Evolutionary conservation across 371 early-diverging fungal genomes (phyloP), one percentile per base, ranked within the genome.

Genomic region (Thermomucor indicae-seudaticae): DNA sequence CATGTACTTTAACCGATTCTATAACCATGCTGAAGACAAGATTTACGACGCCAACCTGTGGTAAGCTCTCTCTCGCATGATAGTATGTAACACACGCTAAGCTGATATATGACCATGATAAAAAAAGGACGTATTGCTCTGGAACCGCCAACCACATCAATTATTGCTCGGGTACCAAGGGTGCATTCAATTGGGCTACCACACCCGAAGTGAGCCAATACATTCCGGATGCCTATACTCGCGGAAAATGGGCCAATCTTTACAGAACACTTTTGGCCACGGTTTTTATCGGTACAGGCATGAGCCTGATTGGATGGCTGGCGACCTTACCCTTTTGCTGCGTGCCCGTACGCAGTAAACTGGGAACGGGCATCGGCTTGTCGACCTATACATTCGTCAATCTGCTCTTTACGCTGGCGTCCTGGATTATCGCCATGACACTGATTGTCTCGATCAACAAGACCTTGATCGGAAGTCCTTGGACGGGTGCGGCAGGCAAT

Each of bases 161-260:
- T 5, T 23, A 25, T 17, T 6, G 42, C n/a, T 23, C n/a, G n/a
- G n/a, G n/a, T n/a, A n/a, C n/a, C n/a, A n/a, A n/a, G n/a, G n/a
- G n/a, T 1, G 70, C 67, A 11, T 73, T 56, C 39, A 73, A 73
- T 22, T 73, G 73, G 73, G 61, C 55, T 7, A 47, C 53, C 14
- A 64, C 72, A 17, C 72, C 72, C 0, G 59, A 20, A 3, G 53
- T 72, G 16, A 49, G 53, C 6, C 25, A 47, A 17, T n/a, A 50
- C 24, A 35, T 58, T 5, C 53, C 63, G 2, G 6, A 28, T 11
- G 37, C 34, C 23, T 52, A 63, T 2, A 58, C 46, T 10, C 6
- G 2, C 2, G 43, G 41, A 17, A 31, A 12, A 6, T 29, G 24
- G 1, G 32, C 31, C 5, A 43, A 52, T 24, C 51, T 75, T 8